These are phyloP conservation scores for Mycena rebaudengoi DNA, from an alignment of 768 basidiomycete species.

Conservation along the genomic window DNA sequence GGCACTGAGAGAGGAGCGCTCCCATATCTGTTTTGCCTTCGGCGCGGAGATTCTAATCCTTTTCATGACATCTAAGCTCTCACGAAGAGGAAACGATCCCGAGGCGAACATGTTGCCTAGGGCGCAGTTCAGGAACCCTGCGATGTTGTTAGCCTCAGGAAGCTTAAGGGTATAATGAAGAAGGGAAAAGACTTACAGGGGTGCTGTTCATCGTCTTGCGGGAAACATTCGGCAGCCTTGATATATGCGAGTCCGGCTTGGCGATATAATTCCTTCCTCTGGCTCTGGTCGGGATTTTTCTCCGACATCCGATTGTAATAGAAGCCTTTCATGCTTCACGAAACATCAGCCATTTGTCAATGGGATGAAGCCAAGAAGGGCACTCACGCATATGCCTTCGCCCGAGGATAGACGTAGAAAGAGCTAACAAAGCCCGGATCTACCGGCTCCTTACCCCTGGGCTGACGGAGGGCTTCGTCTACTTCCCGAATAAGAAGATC, in stretches of 20 bases:
- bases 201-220: conserved; percentile 30
- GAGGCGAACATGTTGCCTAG: conserved; percentile 6
- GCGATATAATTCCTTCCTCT: background rate
- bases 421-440: conserved; percentile 18
- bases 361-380: background rate
- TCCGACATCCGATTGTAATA: conserved; percentile 6
- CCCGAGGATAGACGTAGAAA: conserved; percentile 26
- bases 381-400: conserved; percentile 23
- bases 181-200: conserved; percentile 13
- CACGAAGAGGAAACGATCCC: conserved; percentile 6
- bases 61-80: conserved; percentile 19
- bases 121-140: conserved; percentile 13
- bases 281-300: background rate
- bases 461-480: conserved; percentile 7
- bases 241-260: conserved; percentile 22
- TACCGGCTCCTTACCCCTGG: background rate
- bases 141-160: too few species aligned
- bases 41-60: conserved; percentile 9
- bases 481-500: conserved; percentile 20
- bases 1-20: conserved; percentile 1
- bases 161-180: background rate
- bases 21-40: conserved; percentile 23
- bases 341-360: background rate
- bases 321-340: conserved; percentile 23
- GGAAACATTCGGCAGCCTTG: conserved; percentile 22